Percentiles rank a stretch among this genome's conserved stretches.
Conservation (phyloP, 495 filamentous ascomycete genomes). For the Delitschia confertaspora region DNA sequence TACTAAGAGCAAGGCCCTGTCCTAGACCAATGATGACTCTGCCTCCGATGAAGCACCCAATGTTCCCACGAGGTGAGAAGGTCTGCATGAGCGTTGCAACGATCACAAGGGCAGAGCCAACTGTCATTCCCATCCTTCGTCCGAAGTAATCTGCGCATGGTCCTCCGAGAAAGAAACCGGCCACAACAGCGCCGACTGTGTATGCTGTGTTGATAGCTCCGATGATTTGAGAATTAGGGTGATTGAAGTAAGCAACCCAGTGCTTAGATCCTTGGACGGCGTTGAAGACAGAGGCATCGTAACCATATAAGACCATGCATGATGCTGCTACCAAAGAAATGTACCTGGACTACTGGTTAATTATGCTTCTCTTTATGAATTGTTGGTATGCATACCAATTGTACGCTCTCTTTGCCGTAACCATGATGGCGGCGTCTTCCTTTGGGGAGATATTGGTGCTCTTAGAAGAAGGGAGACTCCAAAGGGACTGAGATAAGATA, state of each 20-base stretch:
- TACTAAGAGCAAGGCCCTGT: constrained; percentile 56
- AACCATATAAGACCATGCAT: constrained; percentile 61
- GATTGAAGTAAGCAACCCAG: constrained; percentile 51
- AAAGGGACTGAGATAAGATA: too few relatives aligned
- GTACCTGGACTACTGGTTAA: constrained; percentile 40
- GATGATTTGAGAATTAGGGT: constrained; percentile 42
- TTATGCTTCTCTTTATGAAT: constrained; percentile 3
- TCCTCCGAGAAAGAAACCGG: constrained; percentile 53
- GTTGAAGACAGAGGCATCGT: constrained; percentile 59
- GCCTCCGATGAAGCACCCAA: constrained; percentile 53
- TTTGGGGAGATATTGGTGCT: too few relatives aligned
- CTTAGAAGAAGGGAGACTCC: too few relatives aligned
- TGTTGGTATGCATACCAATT: constrained; percentile 9
- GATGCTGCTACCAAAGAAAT: constrained; percentile 53
- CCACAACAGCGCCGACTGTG: constrained; percentile 54
- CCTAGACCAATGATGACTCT: constrained; percentile 56
- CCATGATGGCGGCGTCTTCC: constrained; percentile 4
- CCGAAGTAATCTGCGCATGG: constrained; percentile 50
- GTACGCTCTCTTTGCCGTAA: constrained; percentile 12
- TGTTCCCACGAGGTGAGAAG: constrained; percentile 46
- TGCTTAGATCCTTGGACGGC: constrained; percentile 51
- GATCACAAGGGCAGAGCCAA: constrained; percentile 49
- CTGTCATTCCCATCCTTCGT: constrained; percentile 49
- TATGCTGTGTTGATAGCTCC: constrained; percentile 55
- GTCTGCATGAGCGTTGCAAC: constrained; percentile 55